Base-by-base conservation (phyloP, 2,329 filamentous ascomycete species). In the Dactylellina parvicollis region DNA sequence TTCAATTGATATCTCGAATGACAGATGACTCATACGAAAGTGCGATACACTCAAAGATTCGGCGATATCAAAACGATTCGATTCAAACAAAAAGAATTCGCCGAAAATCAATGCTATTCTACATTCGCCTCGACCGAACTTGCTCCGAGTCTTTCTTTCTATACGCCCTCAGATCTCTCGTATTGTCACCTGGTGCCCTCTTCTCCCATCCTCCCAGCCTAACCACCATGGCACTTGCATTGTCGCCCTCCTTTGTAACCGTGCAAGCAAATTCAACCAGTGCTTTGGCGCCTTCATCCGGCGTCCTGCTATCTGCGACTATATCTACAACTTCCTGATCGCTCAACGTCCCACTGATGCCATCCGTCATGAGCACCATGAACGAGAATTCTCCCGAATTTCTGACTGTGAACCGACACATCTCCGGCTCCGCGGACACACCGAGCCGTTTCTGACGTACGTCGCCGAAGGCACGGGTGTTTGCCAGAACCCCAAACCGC, bases 311-410 rank as follows among this genome's bases (percentile, higher is more conserved):
- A 81, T 99, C 95, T 81, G 98, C 98, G 78, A 98, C 85, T 30
- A 98, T 88, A 79, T 99, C 95, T 28, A 97, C 93, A 74, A 98
- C 92, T 82, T 99, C 95, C 82, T 98, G 94, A 79, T 99, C 95
- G 62, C 86, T 88, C 20, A 98, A 83, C 14, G 90, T 91, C 4
- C 92, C 94, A 18, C 89, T 94, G 8, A 99, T 88, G 24, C 95
- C 95, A 80, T 99, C 95, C 1, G 88, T 91, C 80, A 96, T 87
- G 49, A 99, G 86, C 1, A 96, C 92, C 56, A 98, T 80, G 81
- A 99, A 99, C 1, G 89, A 89, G 81, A 92, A 97, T 80, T 97
- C 89, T 0, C 92, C 92, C 0, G 94, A 90, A 0, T 85, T 86
- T 7, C 57, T 55, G 74, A 98, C 84, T 75, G 97, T 91, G 10